Conservation (phyloP, 2,329 filamentous ascomycete species). For the Cladophialophora chaetospira region DNA sequence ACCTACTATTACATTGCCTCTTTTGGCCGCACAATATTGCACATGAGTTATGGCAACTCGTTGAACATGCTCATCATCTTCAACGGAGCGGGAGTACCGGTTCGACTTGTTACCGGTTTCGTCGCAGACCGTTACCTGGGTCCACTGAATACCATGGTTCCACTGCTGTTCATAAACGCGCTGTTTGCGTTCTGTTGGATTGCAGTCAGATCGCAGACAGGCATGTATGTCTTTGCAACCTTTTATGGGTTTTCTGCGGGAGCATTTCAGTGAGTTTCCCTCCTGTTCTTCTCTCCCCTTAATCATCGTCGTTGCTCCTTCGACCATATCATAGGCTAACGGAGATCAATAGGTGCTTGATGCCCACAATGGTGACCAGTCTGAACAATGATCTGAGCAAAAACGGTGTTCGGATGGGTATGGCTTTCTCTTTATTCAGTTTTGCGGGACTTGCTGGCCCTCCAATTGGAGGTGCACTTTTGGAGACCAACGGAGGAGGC, state of each 20-base stretch:
- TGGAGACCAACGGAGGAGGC: conserved; percentile 47
- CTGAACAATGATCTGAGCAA: conserved; percentile 57
- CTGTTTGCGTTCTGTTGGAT: conserved; percentile 60
- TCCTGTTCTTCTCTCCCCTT: no score
- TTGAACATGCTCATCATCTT: conserved; percentile 58
- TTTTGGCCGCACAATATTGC: conserved; percentile 38
- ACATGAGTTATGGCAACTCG: conserved; percentile 53
- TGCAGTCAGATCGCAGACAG: conserved; percentile 51
- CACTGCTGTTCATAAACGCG: conserved; percentile 48
- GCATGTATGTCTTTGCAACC: conserved; percentile 63
- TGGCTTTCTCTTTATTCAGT: conserved; percentile 56
- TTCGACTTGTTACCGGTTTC: conserved; percentile 62
- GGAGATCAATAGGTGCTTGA: no score
- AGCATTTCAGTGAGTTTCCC: conserved; percentile 66
- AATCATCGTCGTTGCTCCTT: no score
- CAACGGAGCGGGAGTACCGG: conserved; percentile 60
- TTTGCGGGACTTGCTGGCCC: conserved; percentile 58
- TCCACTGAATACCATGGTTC: conserved; percentile 62
- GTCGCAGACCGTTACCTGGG: conserved; percentile 58
- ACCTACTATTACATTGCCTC: conserved; percentile 28
- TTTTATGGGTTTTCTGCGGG: conserved; percentile 68
- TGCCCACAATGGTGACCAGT: conserved; percentile 63
- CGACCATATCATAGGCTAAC: no score
- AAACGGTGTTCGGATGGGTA: conserved; percentile 58
- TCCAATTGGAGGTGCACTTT: conserved; percentile 57